Base-by-base conservation (phyloP, 2,329 filamentous ascomycete genomes). In the Paraphaeosphaeria sporulosa region DNA sequence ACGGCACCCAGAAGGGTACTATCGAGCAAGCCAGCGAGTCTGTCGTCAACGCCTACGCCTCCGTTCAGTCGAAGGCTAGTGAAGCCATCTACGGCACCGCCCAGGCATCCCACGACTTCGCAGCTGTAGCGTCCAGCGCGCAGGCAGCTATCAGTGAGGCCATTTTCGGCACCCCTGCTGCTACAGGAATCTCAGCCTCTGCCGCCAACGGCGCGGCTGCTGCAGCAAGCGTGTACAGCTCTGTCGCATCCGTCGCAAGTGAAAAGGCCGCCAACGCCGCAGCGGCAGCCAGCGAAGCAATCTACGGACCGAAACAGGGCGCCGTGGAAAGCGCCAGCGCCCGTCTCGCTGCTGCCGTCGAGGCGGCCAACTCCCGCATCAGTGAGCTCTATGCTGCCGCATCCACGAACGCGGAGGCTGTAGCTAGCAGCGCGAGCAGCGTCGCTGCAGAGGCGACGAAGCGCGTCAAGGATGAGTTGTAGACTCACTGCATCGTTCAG, bases 51-150 rank as follows among this genome's bases (percentile, higher is more conserved):
- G 83, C 82, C 4, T 86, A 86, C 68, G 80, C 80, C 17, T 83
- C 82, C 2, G 82, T 80, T 4, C 79, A 80, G 47, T 81, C 80
- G 34, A 79, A 81, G 23, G 80, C 83, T 46, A 86, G 83, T 54
- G 81, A 82, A 65, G 84, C 84, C 36, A 75, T 89, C 34, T 87
- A 88, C 62, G 85, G 86, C 49, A 82, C 82, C 8, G 80, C 83
- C 67, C 80, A 83, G 17, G 86, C 86, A 5, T 83, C 83, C 60
- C 77, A 79, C 44, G 83, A 80, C 47, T 81, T 89, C 58, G 78
- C 82, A 1, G 81, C 82, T n/a, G 84, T 86, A 6, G 85, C 83
- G 8, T 78, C 80, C 8, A 84, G 83, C 43, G 87, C 87, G 10
- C 83, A 85, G 60, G 78, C 78, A 25, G 86, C 71, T 2, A 84